Evolutionary conservation across 768 basidiomycete species (phyloP).

Genomic region (Lentinula raphanica): DNA sequence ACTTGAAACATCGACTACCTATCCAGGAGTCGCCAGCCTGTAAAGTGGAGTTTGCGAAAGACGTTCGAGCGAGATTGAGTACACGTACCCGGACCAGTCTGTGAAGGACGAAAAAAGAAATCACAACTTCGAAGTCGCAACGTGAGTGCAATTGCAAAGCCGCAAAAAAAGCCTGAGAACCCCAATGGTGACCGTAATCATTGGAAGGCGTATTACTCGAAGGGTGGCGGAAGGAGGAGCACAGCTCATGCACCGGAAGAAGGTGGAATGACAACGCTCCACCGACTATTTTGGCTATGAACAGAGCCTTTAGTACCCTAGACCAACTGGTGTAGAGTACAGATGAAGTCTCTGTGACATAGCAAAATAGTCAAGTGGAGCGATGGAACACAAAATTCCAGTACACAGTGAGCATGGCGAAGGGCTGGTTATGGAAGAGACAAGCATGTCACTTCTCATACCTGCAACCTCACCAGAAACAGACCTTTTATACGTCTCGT

Average conservation of each 20-base stretch:
- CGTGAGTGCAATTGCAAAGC: too few species aligned
- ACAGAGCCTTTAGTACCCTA: constrained; percentile 34
- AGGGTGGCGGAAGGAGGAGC: not conserved
- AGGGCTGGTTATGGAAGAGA: not conserved
- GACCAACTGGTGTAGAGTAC: constrained; percentile 28
- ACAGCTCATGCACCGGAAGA: not conserved
- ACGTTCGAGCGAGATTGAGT: too few species aligned
- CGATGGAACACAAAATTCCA: constrained; percentile 15
- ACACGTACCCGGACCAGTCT: too few species aligned
- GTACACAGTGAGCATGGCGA: not conserved
- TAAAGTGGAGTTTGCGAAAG: too few species aligned
- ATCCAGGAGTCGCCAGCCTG: too few species aligned
- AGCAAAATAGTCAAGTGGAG: constrained; percentile 26
- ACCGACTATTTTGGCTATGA: constrained; percentile 56
- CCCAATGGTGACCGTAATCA: too few species aligned
- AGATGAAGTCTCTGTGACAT: constrained; percentile 31
- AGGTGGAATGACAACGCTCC: constrained; percentile 27
- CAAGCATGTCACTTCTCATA: not conserved
- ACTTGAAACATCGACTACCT: too few species aligned
- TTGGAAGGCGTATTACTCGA: too few species aligned
- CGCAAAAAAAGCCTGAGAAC: too few species aligned
- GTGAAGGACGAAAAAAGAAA: too few species aligned
- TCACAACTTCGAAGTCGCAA: too few species aligned
- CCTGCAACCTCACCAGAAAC: not conserved
- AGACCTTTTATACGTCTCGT: not conserved